Conservation (phyloP, 495 filamentous ascomycete genomes). For the Extremus antarcticus region DNA sequence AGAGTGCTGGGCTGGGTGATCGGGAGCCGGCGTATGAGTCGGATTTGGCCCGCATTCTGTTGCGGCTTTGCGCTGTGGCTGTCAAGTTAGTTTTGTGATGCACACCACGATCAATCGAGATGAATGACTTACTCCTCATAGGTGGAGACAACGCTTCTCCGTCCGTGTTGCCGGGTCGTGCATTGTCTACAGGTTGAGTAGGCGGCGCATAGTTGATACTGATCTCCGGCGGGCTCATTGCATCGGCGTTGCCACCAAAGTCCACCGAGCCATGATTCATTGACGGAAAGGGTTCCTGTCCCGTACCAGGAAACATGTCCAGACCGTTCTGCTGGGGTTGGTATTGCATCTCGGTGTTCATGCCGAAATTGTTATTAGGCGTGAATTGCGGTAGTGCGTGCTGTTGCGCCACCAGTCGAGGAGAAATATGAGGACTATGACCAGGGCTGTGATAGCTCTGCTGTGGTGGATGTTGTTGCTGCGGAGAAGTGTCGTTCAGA, state of each 20-base stretch:
- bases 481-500: conserved; percentile 58
- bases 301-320: conserved; percentile 44
- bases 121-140: conserved; percentile 56
- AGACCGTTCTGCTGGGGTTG: conserved; percentile 36
- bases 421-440: conserved; percentile 77
- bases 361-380: conserved; percentile 37
- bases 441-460: conserved; percentile 52
- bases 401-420: conserved; percentile 67
- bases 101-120: background rate
- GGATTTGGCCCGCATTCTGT: conserved; percentile 33
- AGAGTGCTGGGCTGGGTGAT: conserved; percentile 7
- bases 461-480: conserved; percentile 43
- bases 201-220: conserved; percentile 82
- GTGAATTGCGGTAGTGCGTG: conserved; percentile 27
- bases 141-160: conserved; percentile 76
- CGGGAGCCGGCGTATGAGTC: conserved; percentile 27
- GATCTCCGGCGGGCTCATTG: conserved; percentile 78
- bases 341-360: conserved; percentile 36
- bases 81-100: conserved; percentile 2
- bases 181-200: conserved; percentile 58
- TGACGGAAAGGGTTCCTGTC: conserved; percentile 45
- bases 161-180: conserved; percentile 46
- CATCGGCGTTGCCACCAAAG: conserved; percentile 58
- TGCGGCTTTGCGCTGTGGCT: conserved; percentile 25
- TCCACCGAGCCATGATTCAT: conserved; percentile 38